Percentiles rank a stretch among this genome's conserved stretches.
Conservation (phyloP, 2,329 filamentous ascomycete species). For the Verticillium longisporum region DNA sequence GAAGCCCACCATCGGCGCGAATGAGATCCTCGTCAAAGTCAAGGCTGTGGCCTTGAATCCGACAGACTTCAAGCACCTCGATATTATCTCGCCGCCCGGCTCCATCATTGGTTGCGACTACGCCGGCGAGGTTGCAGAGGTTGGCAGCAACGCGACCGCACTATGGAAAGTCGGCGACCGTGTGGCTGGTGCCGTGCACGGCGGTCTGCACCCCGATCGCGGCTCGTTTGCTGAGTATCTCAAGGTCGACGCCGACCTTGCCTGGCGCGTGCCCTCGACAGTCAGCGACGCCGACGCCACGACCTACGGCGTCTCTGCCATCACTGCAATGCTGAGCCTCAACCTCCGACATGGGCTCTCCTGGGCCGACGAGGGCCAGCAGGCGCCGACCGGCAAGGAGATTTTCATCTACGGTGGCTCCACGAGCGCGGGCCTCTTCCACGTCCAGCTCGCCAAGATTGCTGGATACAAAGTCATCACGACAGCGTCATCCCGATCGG, state of each 20-base stretch:
- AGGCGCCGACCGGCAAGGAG: slow-evolving; percentile 20
- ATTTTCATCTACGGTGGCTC: slow-evolving; percentile 34
- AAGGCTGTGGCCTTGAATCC: slow-evolving; percentile 29
- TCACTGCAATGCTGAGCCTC: slow-evolving; percentile 24
- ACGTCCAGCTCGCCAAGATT: slow-evolving; percentile 26
- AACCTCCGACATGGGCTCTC: slow-evolving; percentile 8
- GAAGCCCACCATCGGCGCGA: not conserved
- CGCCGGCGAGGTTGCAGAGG: slow-evolving; percentile 36
- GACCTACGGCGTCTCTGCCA: slow-evolving; percentile 32
- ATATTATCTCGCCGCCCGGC: slow-evolving; percentile 11
- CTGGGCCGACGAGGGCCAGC: not conserved
- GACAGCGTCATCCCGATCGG: slow-evolving; percentile 24
- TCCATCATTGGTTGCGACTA: slow-evolving; percentile 35
- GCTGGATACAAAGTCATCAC: slow-evolving; percentile 24
- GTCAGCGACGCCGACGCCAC: slow-evolving; percentile 39
- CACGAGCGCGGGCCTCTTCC: slow-evolving; percentile 46
- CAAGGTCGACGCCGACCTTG: slow-evolving; percentile 29
- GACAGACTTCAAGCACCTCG: slow-evolving; percentile 26
- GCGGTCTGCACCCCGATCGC: slow-evolving; percentile 9
- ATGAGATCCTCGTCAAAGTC: slow-evolving; percentile 23
- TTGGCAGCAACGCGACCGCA: slow-evolving; percentile 34
- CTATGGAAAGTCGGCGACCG: slow-evolving; percentile 39
- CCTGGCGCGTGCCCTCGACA: slow-evolving; percentile 35
- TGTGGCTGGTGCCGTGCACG: slow-evolving; percentile 32
- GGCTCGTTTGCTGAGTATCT: slow-evolving; percentile 35